Evolutionary conservation across 202 grass and related monocot species (phyloP), one percentile per base, ranked within the genome.

Genomic region (Hordeum pubiflorum): DNA sequence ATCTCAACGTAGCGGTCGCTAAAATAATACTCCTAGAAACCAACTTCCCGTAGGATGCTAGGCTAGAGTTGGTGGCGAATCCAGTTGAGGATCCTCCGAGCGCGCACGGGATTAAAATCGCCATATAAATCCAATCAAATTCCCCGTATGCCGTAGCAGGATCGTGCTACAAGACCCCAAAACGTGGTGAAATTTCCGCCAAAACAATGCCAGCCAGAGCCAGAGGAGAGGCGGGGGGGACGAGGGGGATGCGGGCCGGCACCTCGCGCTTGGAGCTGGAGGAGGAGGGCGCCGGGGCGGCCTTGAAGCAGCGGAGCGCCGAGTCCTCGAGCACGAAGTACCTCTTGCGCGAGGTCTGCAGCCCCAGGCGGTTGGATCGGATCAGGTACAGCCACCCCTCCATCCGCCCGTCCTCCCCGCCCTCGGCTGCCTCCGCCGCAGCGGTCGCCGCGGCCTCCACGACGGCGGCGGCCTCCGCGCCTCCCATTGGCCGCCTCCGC

Each of bases 351-450:
- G 91, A 94, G 86, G 90, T 92, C 73, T 94, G 94, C 68, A 97
- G 79, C 4, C 94, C 94, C 46, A 97, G 81, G 0, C 89, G 83
- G 71, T 97, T 97, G 67, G 87, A 97, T 74, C 94, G 90, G 87
- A 97, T 94, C 60, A 97, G 83, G 81, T 97, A 94, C 32, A 97
- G 36, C 94, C 94, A 97, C 7, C 94, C 94, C 75, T 97, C 91
- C 89, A 94, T 94, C 31, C 59, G 80, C 44, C 73, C 89, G 21
- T 86, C 89, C 17, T 46, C 79, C 67, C 1, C 33, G 23, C 26
- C 44, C 44, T 48, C 44, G 5, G 44, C 37, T 10, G 54, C 65
- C 11, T 24, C 23, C 43, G 31, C 66, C 9, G 17, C 67, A 3
- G 77, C 43, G 13, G 70, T 31, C 23, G 59, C 41, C 54, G 39